Base-by-base conservation (phyloP, 257 asterid species). In the Solanum commersonii region DNA sequence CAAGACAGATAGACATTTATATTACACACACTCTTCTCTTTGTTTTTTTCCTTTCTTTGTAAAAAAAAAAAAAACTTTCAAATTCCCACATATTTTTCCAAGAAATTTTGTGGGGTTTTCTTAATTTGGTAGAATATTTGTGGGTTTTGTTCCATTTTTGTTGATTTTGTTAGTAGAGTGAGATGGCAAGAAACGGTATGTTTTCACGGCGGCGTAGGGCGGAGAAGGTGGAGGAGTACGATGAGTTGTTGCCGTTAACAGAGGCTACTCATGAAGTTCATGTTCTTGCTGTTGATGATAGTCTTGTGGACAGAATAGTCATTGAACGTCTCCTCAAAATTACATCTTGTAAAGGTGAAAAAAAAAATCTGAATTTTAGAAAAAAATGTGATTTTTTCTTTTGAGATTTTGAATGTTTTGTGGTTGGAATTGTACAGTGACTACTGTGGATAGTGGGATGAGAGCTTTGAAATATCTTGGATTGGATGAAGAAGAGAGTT, bases 371-470 rank as follows among this genome's bases (percentile, higher is more conserved):
- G 18, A 37, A n/a, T 35, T 63, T 34, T 63, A 10, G 31, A 10
- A 12, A 67, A 25, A 65, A 25, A 11, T 18, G 20, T 81, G 16
- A 9, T 29, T 0, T 15, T 22, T 72, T 52, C 16, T 52, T 5
- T 52, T 89, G 73, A n/a, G 72, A 5, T 83, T 52, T 40, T 20
- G 70, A 70, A 83, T 73, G 65, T 65, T 90, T 42, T 68, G 10
- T 78, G 29, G 7, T 87, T 88, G 84, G 86, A 87, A 63, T 86
- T 9, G 82, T 90, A 49, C 94, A 96, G 99, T 96, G 67, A 96
- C 98, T 87, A 93, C 97, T 85, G 98, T 96, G 91, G 98, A 96
- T 87, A 96, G 98, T 92, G 98, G 98, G 84, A 93, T 91, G 85
- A 94, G 97, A 88, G 99, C 99, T 91, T 90, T 96, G 89, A 96